phyloP scores from a whole-genome alignment of 2,329 filamentous ascomycete genomes.

The Mycosphaerelloides madeirae region DNA sequence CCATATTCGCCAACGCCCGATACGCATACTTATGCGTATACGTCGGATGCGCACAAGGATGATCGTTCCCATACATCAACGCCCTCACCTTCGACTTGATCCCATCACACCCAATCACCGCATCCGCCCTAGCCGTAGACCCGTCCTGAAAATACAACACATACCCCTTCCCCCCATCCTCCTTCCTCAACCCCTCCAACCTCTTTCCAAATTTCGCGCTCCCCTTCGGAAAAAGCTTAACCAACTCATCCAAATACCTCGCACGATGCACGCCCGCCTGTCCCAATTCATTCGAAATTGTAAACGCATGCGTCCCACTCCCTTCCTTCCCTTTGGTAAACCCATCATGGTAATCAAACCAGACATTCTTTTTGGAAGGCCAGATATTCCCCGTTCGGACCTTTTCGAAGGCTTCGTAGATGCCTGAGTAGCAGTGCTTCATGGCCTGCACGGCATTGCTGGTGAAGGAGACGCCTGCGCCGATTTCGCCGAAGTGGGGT shows the following conservation, averaged over 20 bases:
- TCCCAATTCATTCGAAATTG: conserved; percentile 25
- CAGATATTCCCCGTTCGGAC: conserved; percentile 39
- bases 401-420: conserved; percentile 41
- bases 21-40: conserved; percentile 60
- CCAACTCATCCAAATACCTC: conserved; percentile 39
- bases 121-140: conserved; percentile 41
- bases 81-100: conserved; percentile 55
- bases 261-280: conserved; percentile 35
- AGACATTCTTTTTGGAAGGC: conserved; percentile 34
- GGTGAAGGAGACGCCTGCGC: conserved; percentile 54
- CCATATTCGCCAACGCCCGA: conserved; percentile 57
- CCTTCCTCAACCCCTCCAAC: conserved; percentile 28
- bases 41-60: conserved; percentile 43
- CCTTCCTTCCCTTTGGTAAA: conserved; percentile 23
- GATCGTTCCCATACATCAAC: conserved; percentile 33
- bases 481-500: conserved; percentile 52
- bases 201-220: conserved; percentile 32
- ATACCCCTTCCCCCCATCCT: conserved; percentile 25
- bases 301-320: conserved; percentile 21
- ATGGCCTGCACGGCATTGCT: conserved; percentile 53
- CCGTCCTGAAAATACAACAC: conserved; percentile 35
- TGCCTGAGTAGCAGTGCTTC: conserved; percentile 47
- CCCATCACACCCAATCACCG: conserved; percentile 26
- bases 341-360: conserved; percentile 42
- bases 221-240: conserved; percentile 37